phyloP scores from a whole-genome alignment of 805 yeast species.

The Sugiyamaella chiloensis region DNA sequence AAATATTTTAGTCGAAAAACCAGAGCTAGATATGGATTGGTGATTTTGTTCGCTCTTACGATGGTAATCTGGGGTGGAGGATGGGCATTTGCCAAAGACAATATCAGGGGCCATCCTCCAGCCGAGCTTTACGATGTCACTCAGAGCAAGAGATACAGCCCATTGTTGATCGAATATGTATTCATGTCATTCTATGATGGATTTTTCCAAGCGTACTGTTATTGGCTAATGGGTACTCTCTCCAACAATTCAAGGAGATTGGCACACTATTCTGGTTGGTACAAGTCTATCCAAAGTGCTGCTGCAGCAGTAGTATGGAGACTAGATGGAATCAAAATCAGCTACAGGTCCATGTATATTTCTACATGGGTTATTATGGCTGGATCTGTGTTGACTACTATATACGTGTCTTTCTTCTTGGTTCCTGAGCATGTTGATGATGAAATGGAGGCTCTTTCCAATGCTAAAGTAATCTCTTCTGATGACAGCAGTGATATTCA shows the following conservation, averaged over 20 bases:
- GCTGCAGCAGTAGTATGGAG: conserved; percentile 62
- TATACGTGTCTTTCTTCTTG: not conserved
- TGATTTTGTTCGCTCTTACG: conserved; percentile 36
- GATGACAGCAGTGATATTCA: not conserved
- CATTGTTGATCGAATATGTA: conserved; percentile 58
- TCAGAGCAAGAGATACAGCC: conserved; percentile 49
- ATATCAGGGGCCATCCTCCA: conserved; percentile 18
- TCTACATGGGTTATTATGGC: conserved; percentile 11
- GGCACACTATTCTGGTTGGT: conserved; percentile 56
- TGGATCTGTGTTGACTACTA: conserved; percentile 3
- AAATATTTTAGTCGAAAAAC: conserved; percentile 38
- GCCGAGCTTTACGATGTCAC: conserved; percentile 49
- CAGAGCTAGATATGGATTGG: conserved; percentile 47
- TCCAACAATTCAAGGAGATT: conserved; percentile 53
- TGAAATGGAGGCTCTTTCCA: not conserved
- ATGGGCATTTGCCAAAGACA: conserved; percentile 25
- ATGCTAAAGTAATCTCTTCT: not conserved
- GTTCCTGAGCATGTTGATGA: not conserved
- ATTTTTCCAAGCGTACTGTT: conserved; percentile 51
- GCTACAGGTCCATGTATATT: conserved; percentile 7
- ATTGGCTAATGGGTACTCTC: conserved; percentile 56
- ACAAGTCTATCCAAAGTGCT: conserved; percentile 60
- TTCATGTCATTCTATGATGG: conserved; percentile 59
- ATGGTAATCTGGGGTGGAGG: conserved; percentile 42
- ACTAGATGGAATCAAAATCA: conserved; percentile 37